These are phyloP conservation scores for Lyophyllum semitale DNA, from an alignment of 768 basidiomycete genomes.

Conservation along the genomic window DNA sequence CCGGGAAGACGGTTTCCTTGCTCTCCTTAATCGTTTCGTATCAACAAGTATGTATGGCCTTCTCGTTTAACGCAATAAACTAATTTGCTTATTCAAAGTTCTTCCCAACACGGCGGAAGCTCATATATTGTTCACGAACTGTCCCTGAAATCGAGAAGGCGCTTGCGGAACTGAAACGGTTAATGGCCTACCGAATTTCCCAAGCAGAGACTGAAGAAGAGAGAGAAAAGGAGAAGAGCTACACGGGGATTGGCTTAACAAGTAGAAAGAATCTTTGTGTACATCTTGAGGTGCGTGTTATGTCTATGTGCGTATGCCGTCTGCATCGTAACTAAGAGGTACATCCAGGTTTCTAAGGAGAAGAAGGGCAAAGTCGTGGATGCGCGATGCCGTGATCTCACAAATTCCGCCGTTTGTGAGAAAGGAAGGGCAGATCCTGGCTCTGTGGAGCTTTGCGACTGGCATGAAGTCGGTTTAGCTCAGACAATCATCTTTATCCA, in stretches of 20 bases:
- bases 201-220: constrained; percentile 75
- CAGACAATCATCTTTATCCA: not conserved
- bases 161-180: constrained; percentile 87
- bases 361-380: constrained; percentile 99
- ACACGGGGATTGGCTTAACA: constrained; percentile 89
- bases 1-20: constrained; percentile 97
- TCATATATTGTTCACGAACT: constrained; percentile 98
- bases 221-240: constrained; percentile 75
- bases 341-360: constrained; percentile 83
- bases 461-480: constrained; percentile 78
- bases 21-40: constrained; percentile 96
- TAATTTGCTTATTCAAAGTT: constrained; percentile 50
- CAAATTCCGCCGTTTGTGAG: constrained; percentile 80
- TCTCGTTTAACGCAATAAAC: not conserved
- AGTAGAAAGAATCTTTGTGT: constrained; percentile 97
- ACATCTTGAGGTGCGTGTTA: constrained; percentile 80
- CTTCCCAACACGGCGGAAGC: constrained; percentile 88
- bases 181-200: constrained; percentile 85
- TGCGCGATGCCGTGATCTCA: constrained; percentile 94
- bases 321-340: constrained; percentile 1
- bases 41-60: constrained; percentile 67
- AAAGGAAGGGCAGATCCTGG: constrained; percentile 86
- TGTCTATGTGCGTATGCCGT: not conserved
- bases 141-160: constrained; percentile 99
- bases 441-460: constrained; percentile 88